phyloP scores from a whole-genome alignment of 805 yeast genomes.

The Pichia heedii region DNA sequence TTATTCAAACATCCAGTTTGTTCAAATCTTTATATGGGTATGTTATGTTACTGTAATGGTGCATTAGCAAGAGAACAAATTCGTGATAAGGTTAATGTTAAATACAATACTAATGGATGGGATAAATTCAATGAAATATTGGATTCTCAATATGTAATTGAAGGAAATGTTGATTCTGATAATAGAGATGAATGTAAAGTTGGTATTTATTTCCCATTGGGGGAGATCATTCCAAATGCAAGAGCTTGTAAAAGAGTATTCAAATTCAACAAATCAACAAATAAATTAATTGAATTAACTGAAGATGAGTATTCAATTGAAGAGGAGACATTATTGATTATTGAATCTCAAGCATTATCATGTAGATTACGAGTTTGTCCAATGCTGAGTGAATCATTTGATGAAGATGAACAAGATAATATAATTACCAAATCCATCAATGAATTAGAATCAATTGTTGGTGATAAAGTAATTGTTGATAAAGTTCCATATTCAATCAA shows the following conservation, averaged over 20 bases:
- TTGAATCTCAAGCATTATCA: constrained; percentile 81
- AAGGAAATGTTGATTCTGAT: constrained; percentile 18
- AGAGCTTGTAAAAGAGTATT: constrained; percentile 53
- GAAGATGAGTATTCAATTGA: constrained; percentile 40
- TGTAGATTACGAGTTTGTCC: constrained; percentile 77
- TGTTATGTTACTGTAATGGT: constrained; percentile 92
- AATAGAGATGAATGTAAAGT: constrained; percentile 31
- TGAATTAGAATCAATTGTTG: constrained; percentile 7
- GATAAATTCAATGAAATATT: constrained; percentile 48
- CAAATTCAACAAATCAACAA: constrained; percentile 24
- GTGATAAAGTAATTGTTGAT: constrained; percentile 27
- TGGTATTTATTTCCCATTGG: constrained; percentile 79
- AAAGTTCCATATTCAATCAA: constrained; percentile 36
- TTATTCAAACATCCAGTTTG: constrained; percentile 81
- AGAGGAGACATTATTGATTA: constrained; percentile 65
- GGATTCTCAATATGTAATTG: constrained; percentile 17
- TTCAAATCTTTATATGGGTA: constrained; percentile 74
- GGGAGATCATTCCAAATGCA: constrained; percentile 87
- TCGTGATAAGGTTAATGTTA: constrained; percentile 51
- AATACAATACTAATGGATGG: constrained; percentile 40
- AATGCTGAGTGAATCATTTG: constrained; percentile 34
- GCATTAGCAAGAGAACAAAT: constrained; percentile 76
- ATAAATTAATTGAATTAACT: constrained; percentile 18
- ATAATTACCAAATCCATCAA: neutral
- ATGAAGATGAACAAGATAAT: constrained; percentile 2